A percentile compares a stretch with the other conserved stretches of the same genome.
Conservation (phyloP, 345 rosid genomes). For the Bruguiera gymnorhiza region DNA sequence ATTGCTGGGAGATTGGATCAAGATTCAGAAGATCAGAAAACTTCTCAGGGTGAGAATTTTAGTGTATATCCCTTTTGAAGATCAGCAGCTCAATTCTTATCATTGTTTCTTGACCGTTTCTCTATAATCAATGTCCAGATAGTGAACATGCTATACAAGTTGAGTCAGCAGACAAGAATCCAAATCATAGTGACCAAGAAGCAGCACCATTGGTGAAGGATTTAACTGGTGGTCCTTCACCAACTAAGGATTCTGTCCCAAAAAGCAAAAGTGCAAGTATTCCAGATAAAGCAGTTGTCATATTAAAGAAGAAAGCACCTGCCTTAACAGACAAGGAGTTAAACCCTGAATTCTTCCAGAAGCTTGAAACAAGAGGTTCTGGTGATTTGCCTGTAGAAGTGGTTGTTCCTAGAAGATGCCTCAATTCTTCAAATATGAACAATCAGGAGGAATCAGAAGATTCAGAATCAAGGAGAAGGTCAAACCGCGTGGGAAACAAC, state of each 20-base stretch:
- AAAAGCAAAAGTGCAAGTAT: constrained; percentile 64
- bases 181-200: constrained; percentile 38
- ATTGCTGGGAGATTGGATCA: constrained; percentile 75
- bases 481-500: constrained; percentile 40
- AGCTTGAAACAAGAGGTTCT: constrained; percentile 70
- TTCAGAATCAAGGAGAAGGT: constrained; percentile 44
- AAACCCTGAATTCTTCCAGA: constrained; percentile 96
- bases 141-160: constrained; percentile 32
- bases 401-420: constrained; percentile 72
- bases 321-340: constrained; percentile 75
- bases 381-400: constrained; percentile 91
- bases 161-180: constrained; percentile 39
- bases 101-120: neutral
- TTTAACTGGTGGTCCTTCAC: constrained; percentile 45
- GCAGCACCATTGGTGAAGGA: constrained; percentile 48
- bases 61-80: neutral
- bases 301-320: constrained; percentile 90
- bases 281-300: constrained; percentile 69
- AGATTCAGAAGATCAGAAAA: constrained; percentile 54
- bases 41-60: constrained; percentile 51
- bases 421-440: constrained; percentile 51
- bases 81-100: constrained; percentile 9
- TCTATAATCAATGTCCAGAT: constrained; percentile 30
- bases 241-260: constrained; percentile 44
- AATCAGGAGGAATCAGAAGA: constrained; percentile 58